phyloP scores from a whole-genome alignment of 345 rosid species.

The Gynandropsis gynandra region DNA sequence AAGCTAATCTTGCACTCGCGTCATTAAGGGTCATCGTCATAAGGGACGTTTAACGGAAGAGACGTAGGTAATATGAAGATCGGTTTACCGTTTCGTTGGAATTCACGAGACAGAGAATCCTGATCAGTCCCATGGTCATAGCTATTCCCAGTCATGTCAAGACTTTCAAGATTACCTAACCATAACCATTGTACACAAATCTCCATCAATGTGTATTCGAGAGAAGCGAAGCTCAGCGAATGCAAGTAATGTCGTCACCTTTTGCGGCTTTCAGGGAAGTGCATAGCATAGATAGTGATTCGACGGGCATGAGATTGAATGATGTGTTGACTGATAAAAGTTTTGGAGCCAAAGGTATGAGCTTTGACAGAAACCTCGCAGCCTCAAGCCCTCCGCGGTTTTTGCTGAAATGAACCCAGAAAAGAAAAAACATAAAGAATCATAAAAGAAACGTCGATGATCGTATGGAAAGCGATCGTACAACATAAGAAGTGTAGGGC shows the following conservation, averaged over 20 bases:
- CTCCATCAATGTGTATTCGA: not conserved
- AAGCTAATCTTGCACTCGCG: no score
- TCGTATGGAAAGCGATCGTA: slow-evolving; percentile 3
- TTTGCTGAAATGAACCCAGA: slow-evolving; percentile 45
- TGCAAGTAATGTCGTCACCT: slow-evolving; percentile 33
- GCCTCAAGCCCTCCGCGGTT: slow-evolving; percentile 77
- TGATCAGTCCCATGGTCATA: slow-evolving; percentile 29
- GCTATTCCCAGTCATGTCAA: slow-evolving; percentile 78
- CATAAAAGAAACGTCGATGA: slow-evolving; percentile 13
- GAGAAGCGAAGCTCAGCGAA: not conserved
- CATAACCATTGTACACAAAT: not conserved
- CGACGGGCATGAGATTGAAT: slow-evolving; percentile 74
- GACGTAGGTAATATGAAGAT: slow-evolving; percentile 45
- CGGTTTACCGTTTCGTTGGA: slow-evolving; percentile 54
- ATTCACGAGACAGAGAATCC: slow-evolving; percentile 41
- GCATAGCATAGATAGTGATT: slow-evolving; percentile 51
- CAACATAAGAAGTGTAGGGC: slow-evolving; percentile 7
- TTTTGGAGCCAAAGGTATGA: slow-evolving; percentile 49
- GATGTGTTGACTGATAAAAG: slow-evolving; percentile 52
- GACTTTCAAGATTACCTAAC: slow-evolving; percentile 49
- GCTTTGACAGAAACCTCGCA: slow-evolving; percentile 66
- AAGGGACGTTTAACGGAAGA: slow-evolving; percentile 31
- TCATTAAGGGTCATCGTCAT: slow-evolving; percentile 74
- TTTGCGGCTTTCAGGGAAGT: slow-evolving; percentile 45
- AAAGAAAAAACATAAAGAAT: slow-evolving; percentile 5